Conservation (phyloP, 495 filamentous ascomycete genomes). For the Gamarada debralockiae region DNA sequence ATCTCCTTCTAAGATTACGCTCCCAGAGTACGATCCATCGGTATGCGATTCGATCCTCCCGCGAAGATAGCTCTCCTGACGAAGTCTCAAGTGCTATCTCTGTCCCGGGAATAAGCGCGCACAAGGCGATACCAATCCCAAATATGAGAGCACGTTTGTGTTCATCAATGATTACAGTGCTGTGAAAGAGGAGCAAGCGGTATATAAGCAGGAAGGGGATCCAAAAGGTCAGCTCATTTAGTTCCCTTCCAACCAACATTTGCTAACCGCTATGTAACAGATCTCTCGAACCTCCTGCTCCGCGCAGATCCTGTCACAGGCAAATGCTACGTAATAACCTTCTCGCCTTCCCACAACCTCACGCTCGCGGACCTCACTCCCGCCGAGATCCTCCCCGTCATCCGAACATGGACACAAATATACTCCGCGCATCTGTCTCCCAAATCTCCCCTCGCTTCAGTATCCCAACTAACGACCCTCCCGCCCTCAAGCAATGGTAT, state of each 20-base stretch:
- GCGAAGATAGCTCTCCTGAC: constrained; percentile 5
- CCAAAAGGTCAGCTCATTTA: constrained; percentile 40
- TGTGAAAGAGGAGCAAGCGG: constrained; percentile 86
- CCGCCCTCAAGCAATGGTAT: constrained; percentile 46
- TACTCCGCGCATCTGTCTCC: constrained; percentile 79
- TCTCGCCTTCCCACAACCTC: constrained; percentile 83
- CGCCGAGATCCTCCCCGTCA: constrained; percentile 65
- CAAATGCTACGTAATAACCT: constrained; percentile 96
- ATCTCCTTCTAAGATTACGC: constrained; percentile 65
- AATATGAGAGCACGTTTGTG: constrained; percentile 82
- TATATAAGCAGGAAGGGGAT: constrained; percentile 52
- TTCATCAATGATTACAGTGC: constrained; percentile 99
- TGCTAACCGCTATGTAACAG: constrained; percentile 59
- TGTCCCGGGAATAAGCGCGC: constrained; percentile 94
- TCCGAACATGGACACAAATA: constrained; percentile 83
- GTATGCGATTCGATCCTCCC: constrained; percentile 31
- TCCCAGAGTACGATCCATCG: constrained; percentile 77
- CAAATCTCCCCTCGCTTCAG: constrained; percentile 53
- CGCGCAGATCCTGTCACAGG: constrained; percentile 83
- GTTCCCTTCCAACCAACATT: not conserved
- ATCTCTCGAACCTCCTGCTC: constrained; percentile 73
- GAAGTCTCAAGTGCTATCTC: constrained; percentile 68
- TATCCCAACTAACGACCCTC: constrained; percentile 20
- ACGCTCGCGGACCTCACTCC: constrained; percentile 84
- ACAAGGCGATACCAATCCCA: constrained; percentile 81